These are phyloP conservation scores for Crithidia fasciculata DNA, from an alignment of 208 protist genomes.

Conservation along the genomic window DNA sequence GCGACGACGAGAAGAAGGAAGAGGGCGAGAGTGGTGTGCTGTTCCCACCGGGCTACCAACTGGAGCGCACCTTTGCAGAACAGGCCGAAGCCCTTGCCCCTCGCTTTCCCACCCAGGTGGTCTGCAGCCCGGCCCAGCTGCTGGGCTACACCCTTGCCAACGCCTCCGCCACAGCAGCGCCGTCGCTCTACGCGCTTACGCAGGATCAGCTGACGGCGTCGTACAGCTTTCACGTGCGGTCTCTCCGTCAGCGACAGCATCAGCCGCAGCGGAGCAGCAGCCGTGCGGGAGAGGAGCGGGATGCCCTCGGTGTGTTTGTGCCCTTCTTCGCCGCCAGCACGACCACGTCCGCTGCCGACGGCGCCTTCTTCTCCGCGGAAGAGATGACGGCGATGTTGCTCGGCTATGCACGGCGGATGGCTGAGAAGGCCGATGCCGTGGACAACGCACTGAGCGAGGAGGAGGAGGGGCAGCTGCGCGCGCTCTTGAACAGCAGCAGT, in stretches of 20 bases:
- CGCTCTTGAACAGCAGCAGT: not conserved
- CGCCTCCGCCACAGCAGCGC: not conserved
- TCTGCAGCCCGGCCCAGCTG: slow-evolving; percentile 65
- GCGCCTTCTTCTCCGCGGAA: slow-evolving; percentile 61
- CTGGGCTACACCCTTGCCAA: slow-evolving; percentile 30
- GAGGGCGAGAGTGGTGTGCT: not conserved
- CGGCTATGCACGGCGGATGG: slow-evolving; percentile 63
- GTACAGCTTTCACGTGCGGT: slow-evolving; percentile 25
- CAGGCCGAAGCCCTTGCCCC: slow-evolving; percentile 76
- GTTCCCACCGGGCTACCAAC: slow-evolving; percentile 27
- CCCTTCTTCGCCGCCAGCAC: slow-evolving; percentile 16
- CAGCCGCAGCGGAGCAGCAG: not conserved
- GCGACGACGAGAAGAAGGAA: not conserved
- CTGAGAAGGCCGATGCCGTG: slow-evolving; percentile 45
- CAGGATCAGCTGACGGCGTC: slow-evolving; percentile 9
- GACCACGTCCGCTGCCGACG: slow-evolving; percentile 13
- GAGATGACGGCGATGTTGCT: slow-evolving; percentile 91
- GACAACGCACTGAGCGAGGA: slow-evolving; percentile 47
- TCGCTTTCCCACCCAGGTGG: slow-evolving; percentile 75
- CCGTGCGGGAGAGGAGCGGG: not conserved
- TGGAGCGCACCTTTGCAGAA: slow-evolving; percentile 90
- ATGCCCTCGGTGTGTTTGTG: slow-evolving; percentile 19
- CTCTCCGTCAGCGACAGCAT: slow-evolving; percentile 6
- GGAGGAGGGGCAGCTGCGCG: slow-evolving; percentile 22
- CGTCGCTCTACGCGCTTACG: slow-evolving; percentile 2